phyloP scores from a whole-genome alignment of 1,139 yeast species.

The Lodderomyces pseudojiufengensis region DNA sequence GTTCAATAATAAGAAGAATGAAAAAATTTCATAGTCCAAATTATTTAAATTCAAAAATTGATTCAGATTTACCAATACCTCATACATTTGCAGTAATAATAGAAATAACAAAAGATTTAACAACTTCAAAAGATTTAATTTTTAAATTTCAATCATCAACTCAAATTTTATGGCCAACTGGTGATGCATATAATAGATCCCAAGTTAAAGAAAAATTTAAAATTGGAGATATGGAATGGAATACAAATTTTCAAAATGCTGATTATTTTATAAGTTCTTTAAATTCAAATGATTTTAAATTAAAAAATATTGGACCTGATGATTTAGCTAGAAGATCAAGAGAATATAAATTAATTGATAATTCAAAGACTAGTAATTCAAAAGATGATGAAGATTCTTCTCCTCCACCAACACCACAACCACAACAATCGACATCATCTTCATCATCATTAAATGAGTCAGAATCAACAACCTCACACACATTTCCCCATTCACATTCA shows the following conservation, averaged over 20 bases:
- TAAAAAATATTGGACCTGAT: slow-evolving; percentile 27
- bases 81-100: slow-evolving; percentile 45
- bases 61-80: slow-evolving; percentile 41
- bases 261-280: slow-evolving; percentile 43
- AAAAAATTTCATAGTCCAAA: slow-evolving; percentile 32
- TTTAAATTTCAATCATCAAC: slow-evolving; percentile 34
- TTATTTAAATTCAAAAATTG: slow-evolving; percentile 39
- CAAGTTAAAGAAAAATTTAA: slow-evolving; percentile 45
- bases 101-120: slow-evolving; percentile 34
- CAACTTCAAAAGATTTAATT: slow-evolving; percentile 25
- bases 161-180: slow-evolving; percentile 51
- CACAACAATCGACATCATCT: not conserved
- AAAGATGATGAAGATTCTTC: slow-evolving; percentile 3
- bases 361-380: slow-evolving; percentile 8
- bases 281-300: slow-evolving; percentile 33
- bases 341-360: slow-evolving; percentile 27
- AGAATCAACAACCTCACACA: not conserved
- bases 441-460: no score
- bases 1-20: slow-evolving; percentile 8
- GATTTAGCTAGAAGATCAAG: slow-evolving; percentile 37
- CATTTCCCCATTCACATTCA: slow-evolving; percentile 3
- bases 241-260: slow-evolving; percentile 37
- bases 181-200: slow-evolving; percentile 46
- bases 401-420: not conserved
- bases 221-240: slow-evolving; percentile 50